A percentile compares a stretch with the other conserved stretches of the same genome.
Evolutionary conservation across 2,329 filamentous ascomycete species (phyloP).

Genomic region (Penicillium sp.): DNA sequence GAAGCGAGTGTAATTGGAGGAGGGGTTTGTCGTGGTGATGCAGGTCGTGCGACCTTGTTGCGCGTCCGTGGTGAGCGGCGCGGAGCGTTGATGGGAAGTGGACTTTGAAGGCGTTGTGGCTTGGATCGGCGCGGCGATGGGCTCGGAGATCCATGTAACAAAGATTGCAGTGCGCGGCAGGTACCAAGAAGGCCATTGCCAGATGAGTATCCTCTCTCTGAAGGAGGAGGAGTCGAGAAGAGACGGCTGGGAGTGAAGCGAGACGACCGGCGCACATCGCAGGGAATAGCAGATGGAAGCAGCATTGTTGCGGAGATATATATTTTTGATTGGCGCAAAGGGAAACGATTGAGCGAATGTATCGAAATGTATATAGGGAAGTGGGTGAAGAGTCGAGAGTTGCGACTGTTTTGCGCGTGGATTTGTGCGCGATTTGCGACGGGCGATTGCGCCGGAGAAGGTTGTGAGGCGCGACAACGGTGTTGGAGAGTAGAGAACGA

Average conservation of each 20-base stretch:
- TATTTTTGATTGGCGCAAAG: background rate
- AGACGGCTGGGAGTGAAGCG: conserved; percentile 36
- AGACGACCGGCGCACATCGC: conserved; percentile 42
- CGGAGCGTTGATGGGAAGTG: conserved; percentile 33
- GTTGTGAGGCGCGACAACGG: conserved; percentile 23
- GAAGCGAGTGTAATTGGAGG: conserved; percentile 14
- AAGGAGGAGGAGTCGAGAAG: conserved; percentile 41
- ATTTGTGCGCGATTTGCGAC: conserved; percentile 24
- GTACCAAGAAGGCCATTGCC: conserved; percentile 43
- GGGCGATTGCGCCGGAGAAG: conserved; percentile 34
- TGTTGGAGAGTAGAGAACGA: conserved; percentile 19
- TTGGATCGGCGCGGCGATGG: conserved; percentile 37
- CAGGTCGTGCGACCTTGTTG: conserved; percentile 25
- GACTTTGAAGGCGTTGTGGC: conserved; percentile 41
- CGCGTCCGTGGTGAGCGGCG: conserved; percentile 31
- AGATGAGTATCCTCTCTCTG: conserved; percentile 33
- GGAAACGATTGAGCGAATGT: conserved; percentile 4
- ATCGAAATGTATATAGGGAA: background rate
- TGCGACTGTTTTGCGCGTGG: conserved; percentile 6
- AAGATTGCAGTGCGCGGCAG: conserved; percentile 43
- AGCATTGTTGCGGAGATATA: conserved; percentile 36
- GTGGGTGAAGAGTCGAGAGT: background rate
- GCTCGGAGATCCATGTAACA: conserved; percentile 42
- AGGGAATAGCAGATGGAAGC: conserved; percentile 48
- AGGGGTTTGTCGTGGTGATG: conserved; percentile 22